Percentiles rank a stretch among this genome's conserved stretches.
These are phyloP conservation scores for Pouteria glomerata DNA, from an alignment of 148 eudicot genomes.

Conservation along the genomic window DNA sequence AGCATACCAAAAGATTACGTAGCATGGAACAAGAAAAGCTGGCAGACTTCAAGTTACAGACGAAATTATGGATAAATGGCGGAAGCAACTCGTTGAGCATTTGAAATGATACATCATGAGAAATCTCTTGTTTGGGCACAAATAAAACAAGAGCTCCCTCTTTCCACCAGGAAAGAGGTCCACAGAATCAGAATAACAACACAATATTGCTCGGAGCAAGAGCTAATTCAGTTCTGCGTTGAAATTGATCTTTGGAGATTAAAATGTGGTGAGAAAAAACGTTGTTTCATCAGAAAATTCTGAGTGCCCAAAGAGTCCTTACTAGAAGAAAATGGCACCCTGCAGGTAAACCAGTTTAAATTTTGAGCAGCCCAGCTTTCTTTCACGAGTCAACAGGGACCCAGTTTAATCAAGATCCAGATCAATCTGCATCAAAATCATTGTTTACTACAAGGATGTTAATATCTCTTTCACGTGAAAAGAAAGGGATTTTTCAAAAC, in stretches of 20 bases:
- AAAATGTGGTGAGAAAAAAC: no score
- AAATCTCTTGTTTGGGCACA: no score
- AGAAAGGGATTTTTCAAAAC: background rate
- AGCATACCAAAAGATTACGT: no score
- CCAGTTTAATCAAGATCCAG: background rate
- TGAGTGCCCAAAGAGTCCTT: background rate
- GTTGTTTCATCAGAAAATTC: background rate
- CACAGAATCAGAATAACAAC: background rate
- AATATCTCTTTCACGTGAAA: background rate
- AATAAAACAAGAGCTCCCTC: background rate
- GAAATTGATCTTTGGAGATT: no score
- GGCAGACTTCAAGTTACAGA: no score
- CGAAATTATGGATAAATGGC: no score
- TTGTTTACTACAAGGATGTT: background rate
- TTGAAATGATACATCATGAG: no score
- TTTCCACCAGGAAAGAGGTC: rapidly evolving
- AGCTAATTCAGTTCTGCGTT: background rate
- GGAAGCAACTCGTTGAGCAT: no score
- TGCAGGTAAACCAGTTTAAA: no score
- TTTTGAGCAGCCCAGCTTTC: background rate
- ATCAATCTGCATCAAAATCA: conserved; percentile 5
- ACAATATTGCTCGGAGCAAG: background rate
- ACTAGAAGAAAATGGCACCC: background rate
- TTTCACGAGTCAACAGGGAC: background rate
- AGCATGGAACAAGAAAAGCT: no score